Base-by-base conservation (phyloP, 2,329 filamentous ascomycete genomes). In the Phyllosticta paracitricarpa region DNA sequence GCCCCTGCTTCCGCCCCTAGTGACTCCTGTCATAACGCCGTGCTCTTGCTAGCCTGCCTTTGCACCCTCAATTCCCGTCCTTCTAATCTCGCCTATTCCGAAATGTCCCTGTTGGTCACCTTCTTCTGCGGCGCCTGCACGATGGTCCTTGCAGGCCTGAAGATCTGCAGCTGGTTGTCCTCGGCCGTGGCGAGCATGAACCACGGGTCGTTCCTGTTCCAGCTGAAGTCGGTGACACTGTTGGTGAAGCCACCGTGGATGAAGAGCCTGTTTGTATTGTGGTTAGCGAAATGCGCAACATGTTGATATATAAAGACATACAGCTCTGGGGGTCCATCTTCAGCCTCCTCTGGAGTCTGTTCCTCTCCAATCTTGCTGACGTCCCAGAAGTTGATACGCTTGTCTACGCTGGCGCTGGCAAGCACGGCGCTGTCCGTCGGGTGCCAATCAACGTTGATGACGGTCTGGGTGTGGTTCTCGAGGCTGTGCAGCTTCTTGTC, bases 211-310 rank as follows among this genome's bases (percentile, higher is more conserved):
- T 96, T 96, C 67, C 86, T 85, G 75, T 99, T 99, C 93, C 93
- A 99, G 76, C 89, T 93, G 71, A 99, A 99, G 75, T 99, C 95
- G 40, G 90, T 91, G 64, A 99, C 85, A 66, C 95, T 89, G 76
- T 97, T 97, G 10, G 94, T 99, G 78, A 99, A 95, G 33, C 94
- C 94, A 64, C 94, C 94, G 70, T 99, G 94, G 92, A 99, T 97
- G 77, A 99, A 99, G 1, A 99, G 79, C 55, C 89, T 91, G 64
- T 12, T 10, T 30, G 30, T 52, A 12, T 55, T 22, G 19, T 12
- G 6, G 5, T 33, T 22, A 52, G 51, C 40, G 19, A 5, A 6
- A 52, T 24, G 12, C 19, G 2, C 40, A 12, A 10, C 48, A 9
- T 28, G 14, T 63, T 5, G n/a, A 25, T 33, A 2, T 51, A 59